These are phyloP conservation scores for Euphorbia peplus DNA, from an alignment of 345 rosid species.

Conservation along the genomic window DNA sequence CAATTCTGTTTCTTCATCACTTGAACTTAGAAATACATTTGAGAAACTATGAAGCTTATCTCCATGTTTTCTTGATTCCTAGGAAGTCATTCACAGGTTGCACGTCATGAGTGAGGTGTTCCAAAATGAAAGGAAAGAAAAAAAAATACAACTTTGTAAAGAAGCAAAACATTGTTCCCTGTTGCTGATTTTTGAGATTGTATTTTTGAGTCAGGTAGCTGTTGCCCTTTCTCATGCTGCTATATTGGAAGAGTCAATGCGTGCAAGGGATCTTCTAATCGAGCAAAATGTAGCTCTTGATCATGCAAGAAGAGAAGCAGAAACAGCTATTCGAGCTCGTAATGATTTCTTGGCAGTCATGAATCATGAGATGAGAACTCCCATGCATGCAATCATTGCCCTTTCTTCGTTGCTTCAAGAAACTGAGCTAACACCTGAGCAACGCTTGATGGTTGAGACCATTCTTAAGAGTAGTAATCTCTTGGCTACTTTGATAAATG, in stretches of 20 bases:
- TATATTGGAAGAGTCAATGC: slow-evolving; percentile 92
- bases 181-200: not conserved
- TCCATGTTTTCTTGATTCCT: not conserved
- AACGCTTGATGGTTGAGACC: slow-evolving; percentile 93
- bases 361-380: slow-evolving; percentile 99
- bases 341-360: slow-evolving; percentile 98
- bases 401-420: slow-evolving; percentile 97
- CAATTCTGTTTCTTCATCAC: slow-evolving; percentile 1
- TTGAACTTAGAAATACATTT: not conserved
- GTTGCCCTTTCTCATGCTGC: slow-evolving; percentile 99
- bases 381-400: slow-evolving; percentile 97
- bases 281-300: slow-evolving; percentile 96
- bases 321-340: slow-evolving; percentile 90
- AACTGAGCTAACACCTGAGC: slow-evolving; percentile 90
- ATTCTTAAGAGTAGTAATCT: slow-evolving; percentile 90
- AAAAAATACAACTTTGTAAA: not conserved
- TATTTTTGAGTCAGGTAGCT: slow-evolving; percentile 62
- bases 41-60: not conserved
- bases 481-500: slow-evolving; percentile 84
- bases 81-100: not conserved
- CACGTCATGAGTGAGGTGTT: not conserved
- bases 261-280: slow-evolving; percentile 97
- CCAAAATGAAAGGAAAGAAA: not conserved
- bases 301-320: slow-evolving; percentile 90
- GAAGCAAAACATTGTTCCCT: not conserved